phyloP scores from a whole-genome alignment of 805 yeast genomes.

The Kregervanrija pseudodelftensis region DNA sequence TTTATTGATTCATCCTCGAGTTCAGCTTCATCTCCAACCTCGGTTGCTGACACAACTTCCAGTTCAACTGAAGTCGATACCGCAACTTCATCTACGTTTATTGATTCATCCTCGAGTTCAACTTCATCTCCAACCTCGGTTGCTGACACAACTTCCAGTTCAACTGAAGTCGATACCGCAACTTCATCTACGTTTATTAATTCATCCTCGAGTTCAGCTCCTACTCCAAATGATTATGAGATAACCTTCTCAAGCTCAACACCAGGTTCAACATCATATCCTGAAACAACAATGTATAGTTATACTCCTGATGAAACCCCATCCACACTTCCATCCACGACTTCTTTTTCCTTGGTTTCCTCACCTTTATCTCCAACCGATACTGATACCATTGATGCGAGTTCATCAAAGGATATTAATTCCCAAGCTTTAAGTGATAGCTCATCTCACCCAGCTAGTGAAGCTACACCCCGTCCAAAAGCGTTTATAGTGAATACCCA shows the following conservation, averaged over 20 bases:
- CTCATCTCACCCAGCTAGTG: too few relatives aligned
- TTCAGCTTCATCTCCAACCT: not conserved
- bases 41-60: not conserved
- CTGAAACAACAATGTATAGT: too few relatives aligned
- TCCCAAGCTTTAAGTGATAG: too few relatives aligned
- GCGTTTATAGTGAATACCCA: not conserved
- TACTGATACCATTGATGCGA: too few relatives aligned
- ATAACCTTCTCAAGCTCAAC: not conserved
- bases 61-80: constrained; percentile 1
- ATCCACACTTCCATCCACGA: too few relatives aligned
- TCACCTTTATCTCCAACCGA: too few relatives aligned
- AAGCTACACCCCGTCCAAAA: too few relatives aligned
- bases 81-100: not conserved
- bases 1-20: not conserved
- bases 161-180: not conserved
- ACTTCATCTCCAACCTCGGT: not conserved
- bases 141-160: not conserved
- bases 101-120: not conserved
- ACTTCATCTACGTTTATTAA: not conserved
- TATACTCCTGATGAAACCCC: too few relatives aligned
- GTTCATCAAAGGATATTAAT: too few relatives aligned
- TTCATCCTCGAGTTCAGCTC: not conserved
- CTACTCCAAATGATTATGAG: not conserved
- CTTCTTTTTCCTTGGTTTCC: too few relatives aligned
- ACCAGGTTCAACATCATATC: not conserved